phyloP scores from a whole-genome alignment of 1,139 yeast species.

The Yamadazyma spencermartinsiae region DNA sequence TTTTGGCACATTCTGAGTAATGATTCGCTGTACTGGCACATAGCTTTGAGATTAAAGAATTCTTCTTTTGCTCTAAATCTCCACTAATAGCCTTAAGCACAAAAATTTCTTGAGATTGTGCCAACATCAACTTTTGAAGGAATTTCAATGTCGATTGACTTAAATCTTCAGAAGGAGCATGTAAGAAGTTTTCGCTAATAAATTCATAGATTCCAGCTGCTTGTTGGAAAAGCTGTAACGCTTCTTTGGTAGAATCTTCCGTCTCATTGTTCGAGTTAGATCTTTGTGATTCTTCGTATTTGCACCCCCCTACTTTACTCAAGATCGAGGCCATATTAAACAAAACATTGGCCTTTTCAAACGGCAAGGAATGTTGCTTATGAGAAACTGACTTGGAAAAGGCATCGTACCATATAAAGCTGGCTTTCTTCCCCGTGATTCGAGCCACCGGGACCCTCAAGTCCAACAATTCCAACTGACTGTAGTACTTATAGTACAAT shows the following conservation, averaged over 20 bases:
- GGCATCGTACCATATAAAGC: constrained; percentile 83
- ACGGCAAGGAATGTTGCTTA: constrained; percentile 62
- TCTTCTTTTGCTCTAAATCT: constrained; percentile 49
- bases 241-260: constrained; percentile 50
- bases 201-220: constrained; percentile 79
- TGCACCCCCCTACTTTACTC: constrained; percentile 51
- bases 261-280: constrained; percentile 28
- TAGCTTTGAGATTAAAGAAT: constrained; percentile 71
- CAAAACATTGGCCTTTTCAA: constrained; percentile 83
- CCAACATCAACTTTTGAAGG: constrained; percentile 64
- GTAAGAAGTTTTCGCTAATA: constrained; percentile 77
- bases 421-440: constrained; percentile 51
- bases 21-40: constrained; percentile 60
- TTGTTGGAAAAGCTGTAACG: constrained; percentile 65
- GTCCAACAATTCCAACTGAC: constrained; percentile 79
- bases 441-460: constrained; percentile 68
- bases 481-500: constrained; percentile 69
- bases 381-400: constrained; percentile 45
- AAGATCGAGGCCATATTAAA: constrained; percentile 57
- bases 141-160: constrained; percentile 69
- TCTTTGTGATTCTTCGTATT: constrained; percentile 43
- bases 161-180: constrained; percentile 85
- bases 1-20: constrained; percentile 50
- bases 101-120: constrained; percentile 89
- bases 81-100: constrained; percentile 59